Evolutionary conservation across 768 basidiomycete species (phyloP).

Genomic region (Wakefieldia striispora): DNA sequence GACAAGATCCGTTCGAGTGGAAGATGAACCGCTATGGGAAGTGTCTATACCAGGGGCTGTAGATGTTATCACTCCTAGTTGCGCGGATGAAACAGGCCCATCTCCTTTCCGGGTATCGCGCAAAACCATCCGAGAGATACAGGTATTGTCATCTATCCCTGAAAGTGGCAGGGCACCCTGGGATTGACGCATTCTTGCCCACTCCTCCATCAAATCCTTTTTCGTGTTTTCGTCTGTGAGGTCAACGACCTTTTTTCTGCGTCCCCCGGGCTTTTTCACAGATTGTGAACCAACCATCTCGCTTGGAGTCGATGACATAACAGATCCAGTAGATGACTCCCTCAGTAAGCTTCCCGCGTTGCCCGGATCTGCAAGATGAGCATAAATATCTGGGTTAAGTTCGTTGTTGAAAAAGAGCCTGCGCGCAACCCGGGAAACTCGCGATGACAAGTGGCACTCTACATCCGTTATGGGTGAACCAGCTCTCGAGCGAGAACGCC

Average conservation of each 20-base stretch:
- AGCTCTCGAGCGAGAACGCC: slow-evolving; percentile 17
- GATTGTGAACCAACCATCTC: slow-evolving; percentile 1
- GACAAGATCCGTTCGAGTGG: not conserved
- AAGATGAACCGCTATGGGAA: not conserved
- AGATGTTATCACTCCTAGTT: not conserved
- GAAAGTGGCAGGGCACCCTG: slow-evolving; percentile 22
- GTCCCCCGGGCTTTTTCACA: slow-evolving; percentile 13
- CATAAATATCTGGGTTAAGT: slow-evolving; percentile 28
- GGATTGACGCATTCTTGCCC: slow-evolving; percentile 30
- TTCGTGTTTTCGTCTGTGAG: slow-evolving; percentile 22
- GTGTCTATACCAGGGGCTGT: not conserved
- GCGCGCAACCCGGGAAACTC: slow-evolving; percentile 21
- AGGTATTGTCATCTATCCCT: slow-evolving; percentile 4
- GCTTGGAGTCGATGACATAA: not conserved
- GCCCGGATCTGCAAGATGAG: slow-evolving; percentile 24
- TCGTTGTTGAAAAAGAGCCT: slow-evolving; percentile 14
- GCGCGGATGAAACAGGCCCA: not conserved
- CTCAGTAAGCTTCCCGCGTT: slow-evolving; percentile 7
- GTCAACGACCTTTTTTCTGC: slow-evolving; percentile 11
- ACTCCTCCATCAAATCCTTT: slow-evolving; percentile 28
- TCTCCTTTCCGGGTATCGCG: slow-evolving; percentile 1
- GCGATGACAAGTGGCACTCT: slow-evolving; percentile 6
- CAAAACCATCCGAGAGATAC: not conserved
- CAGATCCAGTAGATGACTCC: slow-evolving; percentile 3
- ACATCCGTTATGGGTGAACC: slow-evolving; percentile 12